Base-by-base conservation (phyloP, 495 filamentous ascomycete species). In the Melanomma pulvis-pyrius region DNA sequence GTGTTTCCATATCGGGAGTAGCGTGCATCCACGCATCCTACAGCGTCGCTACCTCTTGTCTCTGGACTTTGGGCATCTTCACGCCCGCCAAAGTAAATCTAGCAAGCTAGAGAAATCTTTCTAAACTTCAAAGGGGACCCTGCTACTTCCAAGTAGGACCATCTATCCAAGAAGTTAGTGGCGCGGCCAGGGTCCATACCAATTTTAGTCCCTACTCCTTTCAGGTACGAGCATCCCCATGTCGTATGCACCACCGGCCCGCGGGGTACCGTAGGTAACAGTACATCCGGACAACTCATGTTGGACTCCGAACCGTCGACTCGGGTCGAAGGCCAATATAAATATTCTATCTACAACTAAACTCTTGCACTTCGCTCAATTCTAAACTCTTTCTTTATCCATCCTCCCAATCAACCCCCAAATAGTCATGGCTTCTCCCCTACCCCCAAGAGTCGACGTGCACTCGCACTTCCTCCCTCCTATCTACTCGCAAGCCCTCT, bases 391-490 rank as follows among this genome's bases (percentile, higher is more conserved):
- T 32, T 60, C 24, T 36, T n/a, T n/a, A n/a, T n/a, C n/a, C n/a
- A n/a, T n/a, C n/a, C n/a, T n/a, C n/a, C n/a, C n/a, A n/a, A n/a
- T n/a, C n/a, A n/a, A n/a, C n/a, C n/a, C n/a, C n/a, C n/a, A n/a
- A n/a, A n/a, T n/a, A n/a, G 39, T 2, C 29, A 71, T 67, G 63
- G 24, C 39, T 12, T 22, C 55, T 6, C 22, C 30, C 1, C 57
- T 71, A 2, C 55, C 69, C 2, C 44, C 32, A 24, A 36, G 68
- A 19, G 78, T 80, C 13, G 78, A 80, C 44, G 61, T 74, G 0
- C 78, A 80, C 62, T 65, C 74, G 3, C 78, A 80, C 59, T 76
- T 76, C 51, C 71, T 79, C 9, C 77, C 78, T 0, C 63, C 69
- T 0, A 51, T 60, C 22, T 82, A 79, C 53, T 73, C 71, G 9